Evolutionary conservation across 164 flowering plant species (phyloP).

Genomic region (Brasenia schreberi): DNA sequence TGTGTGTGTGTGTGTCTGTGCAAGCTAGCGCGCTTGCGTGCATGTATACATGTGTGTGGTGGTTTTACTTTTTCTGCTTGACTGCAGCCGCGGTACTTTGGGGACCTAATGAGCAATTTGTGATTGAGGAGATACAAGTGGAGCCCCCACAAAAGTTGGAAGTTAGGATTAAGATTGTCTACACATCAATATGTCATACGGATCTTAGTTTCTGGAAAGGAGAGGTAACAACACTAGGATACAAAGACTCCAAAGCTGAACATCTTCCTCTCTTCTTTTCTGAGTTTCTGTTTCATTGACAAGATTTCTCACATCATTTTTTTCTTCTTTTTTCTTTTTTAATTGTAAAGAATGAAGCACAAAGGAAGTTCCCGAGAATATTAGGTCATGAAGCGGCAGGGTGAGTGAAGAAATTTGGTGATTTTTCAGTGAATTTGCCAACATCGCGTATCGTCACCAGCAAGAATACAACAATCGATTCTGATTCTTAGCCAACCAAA

Average conservation of each 20-base stretch:
- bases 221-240: constrained; percentile 25
- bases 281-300: background rate
- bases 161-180: constrained; percentile 48
- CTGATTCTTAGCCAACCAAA: too few relatives aligned
- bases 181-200: constrained; percentile 62
- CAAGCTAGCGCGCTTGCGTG: too few relatives aligned
- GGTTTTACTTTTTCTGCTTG: background rate
- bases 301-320: background rate
- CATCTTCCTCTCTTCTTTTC: background rate
- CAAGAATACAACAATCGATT: too few relatives aligned
- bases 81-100: constrained; percentile 38
- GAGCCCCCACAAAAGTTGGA: constrained; percentile 60
- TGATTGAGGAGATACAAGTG: constrained; percentile 45
- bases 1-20: too few relatives aligned
- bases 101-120: constrained; percentile 36
- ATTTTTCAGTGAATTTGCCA: background rate
- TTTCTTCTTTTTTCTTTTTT: background rate
- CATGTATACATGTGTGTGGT: background rate
- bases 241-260: background rate
- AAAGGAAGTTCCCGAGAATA: constrained; percentile 48
- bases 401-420: constrained; percentile 14
- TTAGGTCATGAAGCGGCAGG: constrained; percentile 82
- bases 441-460: background rate
- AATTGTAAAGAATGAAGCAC: constrained; percentile 31
- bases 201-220: constrained; percentile 67